Evolutionary conservation across 495 filamentous ascomycete genomes (phyloP).

Genomic region (Talaromyces ruber): DNA sequence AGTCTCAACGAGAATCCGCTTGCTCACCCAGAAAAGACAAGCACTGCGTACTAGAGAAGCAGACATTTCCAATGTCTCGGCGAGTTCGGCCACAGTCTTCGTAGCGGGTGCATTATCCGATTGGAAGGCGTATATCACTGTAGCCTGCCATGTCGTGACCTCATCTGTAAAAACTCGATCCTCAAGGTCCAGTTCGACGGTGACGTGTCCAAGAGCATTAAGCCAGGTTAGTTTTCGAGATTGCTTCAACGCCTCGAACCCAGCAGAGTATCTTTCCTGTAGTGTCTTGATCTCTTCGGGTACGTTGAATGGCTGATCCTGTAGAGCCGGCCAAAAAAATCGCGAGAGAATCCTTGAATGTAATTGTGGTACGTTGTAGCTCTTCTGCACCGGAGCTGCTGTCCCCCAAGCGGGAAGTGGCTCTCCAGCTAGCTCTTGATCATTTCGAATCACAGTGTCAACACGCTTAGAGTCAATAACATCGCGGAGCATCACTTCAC

Average conservation of each 20-base stretch:
- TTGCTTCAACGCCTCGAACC: conserved; percentile 72
- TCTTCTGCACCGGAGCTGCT: background rate
- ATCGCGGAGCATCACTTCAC: conserved; percentile 95
- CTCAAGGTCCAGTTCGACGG: conserved; percentile 71
- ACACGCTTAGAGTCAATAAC: conserved; percentile 77
- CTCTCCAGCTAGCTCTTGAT: conserved; percentile 25
- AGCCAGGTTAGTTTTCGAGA: conserved; percentile 85
- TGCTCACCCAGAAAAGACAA: conserved; percentile 76
- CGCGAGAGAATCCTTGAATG: conserved; percentile 81
- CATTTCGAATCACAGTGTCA: conserved; percentile 52
- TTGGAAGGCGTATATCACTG: conserved; percentile 81
- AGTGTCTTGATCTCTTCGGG: conserved; percentile 54
- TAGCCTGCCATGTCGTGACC: conserved; percentile 81
- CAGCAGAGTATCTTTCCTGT: conserved; percentile 60
- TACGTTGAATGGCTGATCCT: conserved; percentile 65
- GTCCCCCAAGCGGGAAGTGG: conserved; percentile 6
- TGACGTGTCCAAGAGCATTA: conserved; percentile 69
- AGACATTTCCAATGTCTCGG: conserved; percentile 62
- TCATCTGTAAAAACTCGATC: conserved; percentile 69
- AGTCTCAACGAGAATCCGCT: conserved; percentile 61
- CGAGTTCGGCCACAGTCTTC: conserved; percentile 55
- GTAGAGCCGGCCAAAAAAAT: conserved; percentile 88
- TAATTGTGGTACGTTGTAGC: conserved; percentile 29
- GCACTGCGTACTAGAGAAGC: conserved; percentile 65
- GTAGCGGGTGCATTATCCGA: conserved; percentile 27